A percentile compares a stretch with the other conserved stretches of the same genome.
Evolutionary conservation across 495 filamentous ascomycete genomes (phyloP).

Genomic region (Aspergillus kassunensis): DNA sequence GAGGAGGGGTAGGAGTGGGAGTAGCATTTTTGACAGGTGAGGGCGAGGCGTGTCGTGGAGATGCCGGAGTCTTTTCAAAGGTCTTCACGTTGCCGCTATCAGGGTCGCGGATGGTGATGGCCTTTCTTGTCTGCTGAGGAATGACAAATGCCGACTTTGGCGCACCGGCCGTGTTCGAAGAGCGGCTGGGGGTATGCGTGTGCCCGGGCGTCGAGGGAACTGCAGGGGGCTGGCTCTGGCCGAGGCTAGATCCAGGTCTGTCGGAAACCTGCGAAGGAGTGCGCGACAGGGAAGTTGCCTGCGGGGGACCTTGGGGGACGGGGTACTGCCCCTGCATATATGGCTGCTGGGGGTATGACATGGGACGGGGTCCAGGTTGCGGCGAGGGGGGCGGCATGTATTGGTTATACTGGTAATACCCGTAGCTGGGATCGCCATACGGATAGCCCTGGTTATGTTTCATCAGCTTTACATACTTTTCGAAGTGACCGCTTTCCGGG

Average conservation of each 20-base stretch:
- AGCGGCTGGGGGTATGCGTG: conserved; percentile 54
- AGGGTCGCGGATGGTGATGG: conserved; percentile 75
- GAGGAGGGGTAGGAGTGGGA: conserved; percentile 61
- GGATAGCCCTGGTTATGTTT: conserved; percentile 52
- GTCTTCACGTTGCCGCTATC: conserved; percentile 62
- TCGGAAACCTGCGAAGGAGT: conserved; percentile 80
- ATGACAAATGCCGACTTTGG: conserved; percentile 49
- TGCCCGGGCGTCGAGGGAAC: conserved; percentile 57
- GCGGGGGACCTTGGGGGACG: conserved; percentile 47
- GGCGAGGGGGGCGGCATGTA: conserved; percentile 50
- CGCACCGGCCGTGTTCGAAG: conserved; percentile 50
- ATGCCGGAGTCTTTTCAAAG: conserved; percentile 54
- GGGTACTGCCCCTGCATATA: conserved; percentile 50
- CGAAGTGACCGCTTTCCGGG: conserved; percentile 65
- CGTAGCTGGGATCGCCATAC: conserved; percentile 44
- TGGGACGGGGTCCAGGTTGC: conserved; percentile 48
- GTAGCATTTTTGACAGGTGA: conserved; percentile 60
- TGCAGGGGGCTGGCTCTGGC: conserved; percentile 58
- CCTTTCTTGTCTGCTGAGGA: conserved; percentile 57
- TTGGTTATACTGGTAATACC: conserved; percentile 39
- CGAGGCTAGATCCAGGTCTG: conserved; percentile 74
- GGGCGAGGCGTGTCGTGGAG: conserved; percentile 51
- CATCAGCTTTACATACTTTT: conserved; percentile 66
- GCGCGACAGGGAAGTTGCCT: conserved; percentile 71
- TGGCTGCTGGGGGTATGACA: conserved; percentile 45